A percentile compares a stretch with the other conserved stretches of the same genome.
phyloP scores from a whole-genome alignment of 2,329 filamentous ascomycete genomes.

The Amauroascus niger region DNA sequence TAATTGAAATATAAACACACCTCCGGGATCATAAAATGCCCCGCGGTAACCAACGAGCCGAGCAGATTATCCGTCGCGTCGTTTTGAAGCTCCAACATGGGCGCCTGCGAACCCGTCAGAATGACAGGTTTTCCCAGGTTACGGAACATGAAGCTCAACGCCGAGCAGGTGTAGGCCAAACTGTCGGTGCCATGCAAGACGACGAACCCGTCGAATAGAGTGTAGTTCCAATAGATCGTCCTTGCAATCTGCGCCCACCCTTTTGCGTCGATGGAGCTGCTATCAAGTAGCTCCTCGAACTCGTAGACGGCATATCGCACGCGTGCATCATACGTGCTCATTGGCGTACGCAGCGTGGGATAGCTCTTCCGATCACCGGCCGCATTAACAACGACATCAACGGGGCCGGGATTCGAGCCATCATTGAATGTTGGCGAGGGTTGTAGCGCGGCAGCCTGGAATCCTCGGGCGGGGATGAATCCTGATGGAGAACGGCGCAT shows the following conservation, averaged over 20 bases:
- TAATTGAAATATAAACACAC: constrained; percentile 93
- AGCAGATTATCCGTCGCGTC: constrained; percentile 87
- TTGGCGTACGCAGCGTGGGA: constrained; percentile 65
- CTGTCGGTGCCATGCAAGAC: constrained; percentile 87
- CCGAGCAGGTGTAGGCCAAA: constrained; percentile 78
- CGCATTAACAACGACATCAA: constrained; percentile 47
- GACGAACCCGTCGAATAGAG: constrained; percentile 81
- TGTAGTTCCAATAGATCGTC: constrained; percentile 75
- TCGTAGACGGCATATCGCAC: constrained; percentile 78
- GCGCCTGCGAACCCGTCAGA: constrained; percentile 70
- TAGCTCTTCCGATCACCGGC: constrained; percentile 44
- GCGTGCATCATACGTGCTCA: constrained; percentile 68
- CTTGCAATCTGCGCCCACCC: constrained; percentile 79
- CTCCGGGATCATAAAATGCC: constrained; percentile 86
- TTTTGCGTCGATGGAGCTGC: constrained; percentile 74
- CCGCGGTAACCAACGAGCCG: constrained; percentile 77
- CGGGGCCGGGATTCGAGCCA: constrained; percentile 47
- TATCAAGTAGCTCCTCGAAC: constrained; percentile 76
- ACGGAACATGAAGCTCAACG: constrained; percentile 84
- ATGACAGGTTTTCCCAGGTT: constrained; percentile 87
- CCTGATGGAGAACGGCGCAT: constrained; percentile 77
- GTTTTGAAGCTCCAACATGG: constrained; percentile 82
- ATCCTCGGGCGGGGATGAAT: constrained; percentile 68
- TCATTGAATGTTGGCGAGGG: constrained; percentile 82
- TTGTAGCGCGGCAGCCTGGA: constrained; percentile 72